Percentiles rank a stretch among this genome's conserved stretches.
Evolutionary conservation across 106 monocot species (phyloP).

Genomic region (Allium cepa): DNA sequence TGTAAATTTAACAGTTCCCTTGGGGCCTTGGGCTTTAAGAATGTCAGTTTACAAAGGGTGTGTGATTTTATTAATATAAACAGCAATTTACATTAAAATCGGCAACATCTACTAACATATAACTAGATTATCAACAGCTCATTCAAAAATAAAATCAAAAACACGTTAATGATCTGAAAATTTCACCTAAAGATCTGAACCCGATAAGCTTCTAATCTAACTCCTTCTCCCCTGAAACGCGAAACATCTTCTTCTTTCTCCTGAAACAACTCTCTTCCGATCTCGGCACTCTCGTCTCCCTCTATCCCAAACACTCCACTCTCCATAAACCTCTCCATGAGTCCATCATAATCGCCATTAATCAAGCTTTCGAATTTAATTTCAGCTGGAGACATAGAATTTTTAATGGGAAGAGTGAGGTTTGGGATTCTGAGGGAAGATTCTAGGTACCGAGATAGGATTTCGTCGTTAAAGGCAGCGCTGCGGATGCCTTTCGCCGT

Average conservation of each 20-base stretch:
- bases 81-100: too few species aligned
- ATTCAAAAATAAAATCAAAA: not conserved
- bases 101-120: too few species aligned
- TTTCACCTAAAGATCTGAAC: not conserved
- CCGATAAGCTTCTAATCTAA: not conserved
- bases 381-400: not conserved
- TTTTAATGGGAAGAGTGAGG: slow-evolving; percentile 34
- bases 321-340: slow-evolving; percentile 6
- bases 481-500: slow-evolving; percentile 45
- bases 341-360: slow-evolving; percentile 12
- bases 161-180: not conserved
- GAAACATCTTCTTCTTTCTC: not conserved
- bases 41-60: too few species aligned
- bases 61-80: too few species aligned
- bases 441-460: slow-evolving; percentile 55
- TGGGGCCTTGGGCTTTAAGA: too few species aligned
- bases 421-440: slow-evolving; percentile 41
- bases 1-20: too few species aligned
- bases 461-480: slow-evolving; percentile 46
- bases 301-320: slow-evolving; percentile 31
- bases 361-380: slow-evolving; percentile 24
- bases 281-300: not conserved
- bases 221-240: not conserved
- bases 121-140: not conserved
- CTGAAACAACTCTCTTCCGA: not conserved